Percentiles rank a stretch among this genome's conserved stretches.
These are phyloP conservation scores for Inonotus hispidus DNA, from an alignment of 1,284 basidiomycete genomes.

Conservation along the genomic window DNA sequence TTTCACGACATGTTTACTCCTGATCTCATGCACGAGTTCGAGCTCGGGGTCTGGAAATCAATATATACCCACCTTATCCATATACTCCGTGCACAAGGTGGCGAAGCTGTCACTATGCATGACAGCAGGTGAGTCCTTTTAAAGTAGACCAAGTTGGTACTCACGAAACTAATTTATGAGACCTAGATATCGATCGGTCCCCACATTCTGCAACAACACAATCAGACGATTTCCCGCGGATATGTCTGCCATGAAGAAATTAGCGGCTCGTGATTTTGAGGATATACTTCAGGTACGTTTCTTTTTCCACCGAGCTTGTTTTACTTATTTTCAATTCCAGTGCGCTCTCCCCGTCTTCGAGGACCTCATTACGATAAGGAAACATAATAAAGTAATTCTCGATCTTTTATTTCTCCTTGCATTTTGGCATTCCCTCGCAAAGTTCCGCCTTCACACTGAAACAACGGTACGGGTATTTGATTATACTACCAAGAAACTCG, in stretches of 20 bases:
- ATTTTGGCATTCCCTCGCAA: constrained; percentile 31
- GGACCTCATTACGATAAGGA: constrained; percentile 27
- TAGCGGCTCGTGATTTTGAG: constrained; percentile 32
- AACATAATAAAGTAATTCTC: constrained; percentile 23
- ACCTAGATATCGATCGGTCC: constrained; percentile 25
- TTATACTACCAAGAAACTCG: constrained; percentile 22
- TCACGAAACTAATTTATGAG: not conserved
- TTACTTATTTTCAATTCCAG: constrained; percentile 20
- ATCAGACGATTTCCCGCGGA: constrained; percentile 30
- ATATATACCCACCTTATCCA: constrained; percentile 27
- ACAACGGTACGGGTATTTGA: constrained; percentile 19
- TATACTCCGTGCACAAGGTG: constrained; percentile 17
- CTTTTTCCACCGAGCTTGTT: not conserved
- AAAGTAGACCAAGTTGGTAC: not conserved
- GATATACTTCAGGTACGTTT: constrained; percentile 30
- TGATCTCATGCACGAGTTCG: constrained; percentile 27
- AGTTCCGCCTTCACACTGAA: constrained; percentile 31
- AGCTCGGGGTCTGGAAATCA: constrained; percentile 27
- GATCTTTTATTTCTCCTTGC: constrained; percentile 25
- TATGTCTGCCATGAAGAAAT: constrained; percentile 30
- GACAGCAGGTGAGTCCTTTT: not conserved
- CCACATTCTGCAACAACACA: constrained; percentile 29
- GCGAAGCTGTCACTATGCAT: not conserved
- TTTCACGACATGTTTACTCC: constrained; percentile 22
- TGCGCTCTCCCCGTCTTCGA: constrained; percentile 34